Conservation (phyloP, 768 basidiomycete genomes). For the Boletales sp. region DNA sequence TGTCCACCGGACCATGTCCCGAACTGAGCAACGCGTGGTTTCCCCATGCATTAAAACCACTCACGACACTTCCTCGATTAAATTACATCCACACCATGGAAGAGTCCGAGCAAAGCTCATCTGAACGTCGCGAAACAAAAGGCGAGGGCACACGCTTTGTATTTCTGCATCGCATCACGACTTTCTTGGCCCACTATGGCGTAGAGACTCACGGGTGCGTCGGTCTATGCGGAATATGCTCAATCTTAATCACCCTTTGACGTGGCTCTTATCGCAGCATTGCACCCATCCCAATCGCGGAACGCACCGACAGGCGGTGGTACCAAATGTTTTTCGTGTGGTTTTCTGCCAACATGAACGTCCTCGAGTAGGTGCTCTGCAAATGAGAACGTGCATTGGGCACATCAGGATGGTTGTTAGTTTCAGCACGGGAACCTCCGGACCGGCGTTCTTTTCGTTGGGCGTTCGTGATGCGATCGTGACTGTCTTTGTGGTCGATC, state of each 20-base stretch:
- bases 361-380: constrained; percentile 33
- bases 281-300: constrained; percentile 34
- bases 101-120: background rate
- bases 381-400: too few relatives aligned
- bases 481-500: constrained; percentile 40
- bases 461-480: constrained; percentile 41
- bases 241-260: too few relatives aligned
- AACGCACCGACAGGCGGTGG: constrained; percentile 38
- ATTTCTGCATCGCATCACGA: constrained; percentile 21
- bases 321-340: constrained; percentile 51
- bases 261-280: constrained; percentile 27
- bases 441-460: constrained; percentile 48
- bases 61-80: too few relatives aligned
- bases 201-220: constrained; percentile 42
- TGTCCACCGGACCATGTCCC: too few relatives aligned
- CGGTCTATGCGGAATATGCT: background rate
- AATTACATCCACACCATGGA: too few relatives aligned
- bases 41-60: too few relatives aligned
- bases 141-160: background rate
- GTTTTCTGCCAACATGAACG: constrained; percentile 46
- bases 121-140: background rate
- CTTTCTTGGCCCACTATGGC: constrained; percentile 32
- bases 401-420: constrained; percentile 17
- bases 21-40: too few relatives aligned
- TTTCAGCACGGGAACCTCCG: constrained; percentile 47